phyloP scores from a whole-genome alignment of 129 eudicot species.

The Arctium lappa region DNA sequence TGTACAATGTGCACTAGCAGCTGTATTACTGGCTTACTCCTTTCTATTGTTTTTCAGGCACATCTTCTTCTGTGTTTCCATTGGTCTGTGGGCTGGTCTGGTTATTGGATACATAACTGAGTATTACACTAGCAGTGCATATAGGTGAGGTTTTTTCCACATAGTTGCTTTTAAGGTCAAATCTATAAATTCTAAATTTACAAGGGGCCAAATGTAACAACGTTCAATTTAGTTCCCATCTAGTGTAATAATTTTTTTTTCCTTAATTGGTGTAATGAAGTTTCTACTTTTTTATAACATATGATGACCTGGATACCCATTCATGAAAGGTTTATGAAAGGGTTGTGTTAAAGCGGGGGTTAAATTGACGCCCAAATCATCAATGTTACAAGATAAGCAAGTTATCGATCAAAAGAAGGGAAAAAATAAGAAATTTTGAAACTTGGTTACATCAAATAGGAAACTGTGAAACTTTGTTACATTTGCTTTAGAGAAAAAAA shows the following conservation, averaged over 20 bases:
- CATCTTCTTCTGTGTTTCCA: conserved; percentile 48
- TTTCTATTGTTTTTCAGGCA: conserved; percentile 29
- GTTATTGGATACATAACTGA: conserved; percentile 46
- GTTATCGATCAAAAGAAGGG: not conserved
- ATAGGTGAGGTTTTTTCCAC: conserved; percentile 21
- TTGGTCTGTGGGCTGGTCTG: conserved; percentile 56
- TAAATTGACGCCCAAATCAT: too few species aligned
- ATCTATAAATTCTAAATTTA: not conserved
- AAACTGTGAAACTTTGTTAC: too few species aligned
- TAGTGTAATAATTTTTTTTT: not conserved
- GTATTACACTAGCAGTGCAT: conserved; percentile 49
- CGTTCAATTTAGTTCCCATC: too few species aligned
- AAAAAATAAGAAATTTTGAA: not conserved
- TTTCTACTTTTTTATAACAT: too few species aligned
- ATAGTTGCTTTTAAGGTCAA: not conserved
- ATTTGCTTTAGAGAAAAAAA: too few species aligned
- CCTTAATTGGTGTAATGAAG: not conserved
- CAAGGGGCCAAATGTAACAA: not conserved
- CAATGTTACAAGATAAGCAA: too few species aligned
- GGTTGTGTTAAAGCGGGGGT: not conserved
- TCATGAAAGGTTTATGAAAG: not conserved
- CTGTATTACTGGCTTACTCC: not conserved
- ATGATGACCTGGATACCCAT: not conserved
- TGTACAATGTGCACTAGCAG: conserved; percentile 10
- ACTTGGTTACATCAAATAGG: not conserved